phyloP scores from a whole-genome alignment of 495 filamentous ascomycete genomes.

The Talaromyces borbonicus region DNA sequence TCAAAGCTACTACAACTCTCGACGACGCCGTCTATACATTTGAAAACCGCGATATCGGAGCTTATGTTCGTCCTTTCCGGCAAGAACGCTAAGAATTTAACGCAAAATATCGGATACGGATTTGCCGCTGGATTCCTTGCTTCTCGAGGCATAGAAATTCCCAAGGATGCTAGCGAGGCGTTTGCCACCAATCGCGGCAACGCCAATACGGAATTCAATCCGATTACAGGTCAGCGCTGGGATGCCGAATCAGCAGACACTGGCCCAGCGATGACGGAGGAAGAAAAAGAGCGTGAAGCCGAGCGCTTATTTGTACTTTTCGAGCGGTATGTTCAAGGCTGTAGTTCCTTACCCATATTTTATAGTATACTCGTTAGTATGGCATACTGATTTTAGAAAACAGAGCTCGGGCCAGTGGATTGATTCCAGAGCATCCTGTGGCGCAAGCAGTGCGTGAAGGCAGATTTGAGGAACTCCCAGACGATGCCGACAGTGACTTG shows the following conservation, averaged over 20 bases:
- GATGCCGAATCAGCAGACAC: conserved; percentile 52
- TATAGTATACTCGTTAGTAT: too few species aligned
- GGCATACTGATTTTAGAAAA: too few species aligned
- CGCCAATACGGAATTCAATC: conserved; percentile 37
- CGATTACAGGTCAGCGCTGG: conserved; percentile 79
- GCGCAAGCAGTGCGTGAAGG: conserved; percentile 65
- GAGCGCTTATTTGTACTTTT: conserved; percentile 92
- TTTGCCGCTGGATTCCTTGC: conserved; percentile 85
- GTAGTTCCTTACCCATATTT: neutral
- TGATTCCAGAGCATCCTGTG: conserved; percentile 84
- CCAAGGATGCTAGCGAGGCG: conserved; percentile 52
- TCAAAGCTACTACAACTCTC: conserved; percentile 73
- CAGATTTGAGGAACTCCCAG: conserved; percentile 59
- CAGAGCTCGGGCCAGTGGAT: conserved; percentile 72
- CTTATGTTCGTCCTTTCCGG: conserved; percentile 82
- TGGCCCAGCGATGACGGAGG: conserved; percentile 68
- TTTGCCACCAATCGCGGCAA: conserved; percentile 34
- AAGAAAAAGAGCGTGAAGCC: conserved; percentile 88
- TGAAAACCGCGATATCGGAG: conserved; percentile 65
- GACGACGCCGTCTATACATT: conserved; percentile 58
- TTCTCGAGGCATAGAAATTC: conserved; percentile 67
- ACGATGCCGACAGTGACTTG: conserved; percentile 29
- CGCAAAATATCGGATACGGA: conserved; percentile 81
- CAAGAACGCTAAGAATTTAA: conserved; percentile 59
- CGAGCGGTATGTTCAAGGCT: conserved; percentile 53